phyloP scores from a whole-genome alignment of 2,329 filamentous ascomycete species.

The Scolecobasidium constrictum region DNA sequence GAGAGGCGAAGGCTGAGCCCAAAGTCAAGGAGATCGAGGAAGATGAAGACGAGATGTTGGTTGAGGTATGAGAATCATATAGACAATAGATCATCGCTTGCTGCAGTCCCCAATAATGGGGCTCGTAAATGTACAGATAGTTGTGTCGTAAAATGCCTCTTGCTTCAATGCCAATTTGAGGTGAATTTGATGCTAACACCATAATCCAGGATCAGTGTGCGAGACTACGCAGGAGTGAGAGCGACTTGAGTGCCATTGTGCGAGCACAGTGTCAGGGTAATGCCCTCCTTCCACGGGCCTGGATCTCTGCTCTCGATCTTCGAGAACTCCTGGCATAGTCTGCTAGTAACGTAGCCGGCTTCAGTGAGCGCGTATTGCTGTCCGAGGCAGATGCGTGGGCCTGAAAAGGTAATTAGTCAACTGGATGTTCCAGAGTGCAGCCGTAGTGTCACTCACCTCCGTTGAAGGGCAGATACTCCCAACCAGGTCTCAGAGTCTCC shows the following conservation, averaged over 20 bases:
- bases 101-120: no score
- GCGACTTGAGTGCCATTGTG: slow-evolving; percentile 11
- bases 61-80: slow-evolving; percentile 24
- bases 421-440: slow-evolving; percentile 29
- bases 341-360: slow-evolving; percentile 37
- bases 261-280: slow-evolving; percentile 12
- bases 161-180: no score
- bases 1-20: slow-evolving; percentile 26
- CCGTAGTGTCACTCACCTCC: not conserved
- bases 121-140: no score
- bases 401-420: no score
- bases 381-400: slow-evolving; percentile 37
- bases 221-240: slow-evolving; percentile 9
- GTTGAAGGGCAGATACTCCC: slow-evolving; percentile 11
- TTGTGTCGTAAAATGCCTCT: no score
- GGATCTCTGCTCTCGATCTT: slow-evolving; percentile 23
- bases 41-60: slow-evolving; percentile 27
- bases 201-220: no score
- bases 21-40: slow-evolving; percentile 16
- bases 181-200: no score
- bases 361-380: slow-evolving; percentile 41
- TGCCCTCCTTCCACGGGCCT: slow-evolving; percentile 10
- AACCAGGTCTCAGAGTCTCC: slow-evolving; percentile 23
- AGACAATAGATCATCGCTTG: not conserved
- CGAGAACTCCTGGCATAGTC: slow-evolving; percentile 33